Base-by-base conservation (phyloP, 345 rosid genomes). In the Populus simonii region DNA sequence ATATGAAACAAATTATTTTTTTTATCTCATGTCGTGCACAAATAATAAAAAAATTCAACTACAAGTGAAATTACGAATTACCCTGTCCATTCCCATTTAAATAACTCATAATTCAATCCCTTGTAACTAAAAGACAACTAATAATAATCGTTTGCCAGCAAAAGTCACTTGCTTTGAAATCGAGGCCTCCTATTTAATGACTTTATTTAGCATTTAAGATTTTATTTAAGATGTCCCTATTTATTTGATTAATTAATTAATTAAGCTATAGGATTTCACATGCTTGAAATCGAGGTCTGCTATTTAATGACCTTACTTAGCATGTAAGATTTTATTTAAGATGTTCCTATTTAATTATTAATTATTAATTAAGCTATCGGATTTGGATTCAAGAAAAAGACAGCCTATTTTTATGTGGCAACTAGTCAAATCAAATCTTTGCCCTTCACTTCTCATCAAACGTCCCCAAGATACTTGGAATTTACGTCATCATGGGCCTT, bases 381-480 rank as follows among this genome's bases (percentile, higher is more conserved):
- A 8, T 57, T 22, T 22, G 4, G 59, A 25, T 38, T 17, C 27
- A 74, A 68, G 23, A 27, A 70, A 38, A 3, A 51, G 69, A 57
- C 61, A 69, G 27, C 5, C 18, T 4, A 33, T 13, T 2, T 25
- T 1, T 11, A n/a, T 1, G n/a, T 16, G 57, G 15, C 33, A 49
- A 11, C 7, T 25, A 36, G 49, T 49, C 66, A 66, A 76, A 33
- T 17, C 39, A 76, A 8, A 74, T 77, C 80, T 55, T 49, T 39
- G 77, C 78, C 68, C 43, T 72, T 7, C 23, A 67, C 65, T n/a
- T 79, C 23, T 23, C 70, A 57, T 74, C 83, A 73, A 74, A 71
- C 79, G 83, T 71, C 73, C 83, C 88, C 89, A 68, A 62, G 53
- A 57, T 81, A 82, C 77, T 81, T 86, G 89, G 89, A 81, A 85